Evolutionary conservation across 225 moss, liverwort and hornwort species (phyloP).

Genomic region (Asterella californica): DNA sequence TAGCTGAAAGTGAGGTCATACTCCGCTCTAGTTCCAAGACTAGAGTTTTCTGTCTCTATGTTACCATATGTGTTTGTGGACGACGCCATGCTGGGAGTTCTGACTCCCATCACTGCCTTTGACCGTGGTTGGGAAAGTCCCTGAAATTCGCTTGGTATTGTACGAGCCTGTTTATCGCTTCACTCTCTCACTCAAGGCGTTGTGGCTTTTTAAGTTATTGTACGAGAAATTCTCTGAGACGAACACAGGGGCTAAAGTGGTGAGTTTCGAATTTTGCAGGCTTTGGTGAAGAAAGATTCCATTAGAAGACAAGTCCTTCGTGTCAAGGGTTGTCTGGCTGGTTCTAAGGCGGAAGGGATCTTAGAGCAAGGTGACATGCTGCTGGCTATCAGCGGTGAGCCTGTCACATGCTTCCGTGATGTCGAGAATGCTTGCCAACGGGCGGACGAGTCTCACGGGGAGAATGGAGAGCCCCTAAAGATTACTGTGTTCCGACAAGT

Average conservation of each 20-base stretch:
- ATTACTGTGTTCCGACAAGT: conserved; percentile 74
- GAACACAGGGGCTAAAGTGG: background rate
- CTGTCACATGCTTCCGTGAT: conserved; percentile 77
- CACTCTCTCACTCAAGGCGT: background rate
- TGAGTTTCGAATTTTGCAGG: conserved; percentile 25
- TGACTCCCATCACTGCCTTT: background rate
- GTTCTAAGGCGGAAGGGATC: conserved; percentile 58
- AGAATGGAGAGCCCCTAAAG: conserved; percentile 36
- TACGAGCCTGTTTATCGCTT: background rate
- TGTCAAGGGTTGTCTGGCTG: conserved; percentile 81
- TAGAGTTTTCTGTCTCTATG: background rate
- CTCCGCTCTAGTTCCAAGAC: background rate
- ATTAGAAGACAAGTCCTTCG: conserved; percentile 75
- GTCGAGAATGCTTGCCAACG: conserved; percentile 76
- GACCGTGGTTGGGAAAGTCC: background rate
- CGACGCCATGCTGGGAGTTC: background rate
- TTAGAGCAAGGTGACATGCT: conserved; percentile 90
- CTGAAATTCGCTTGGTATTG: background rate
- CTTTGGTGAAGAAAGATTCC: conserved; percentile 64
- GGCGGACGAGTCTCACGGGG: conserved; percentile 28
- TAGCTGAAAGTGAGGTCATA: background rate
- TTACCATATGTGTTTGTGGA: too few species aligned
- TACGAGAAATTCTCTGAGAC: background rate
- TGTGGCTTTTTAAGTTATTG: too few species aligned
- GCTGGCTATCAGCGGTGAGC: conserved; percentile 69